Percentiles rank a stretch among this genome's conserved stretches.
These are phyloP conservation scores for Wickerhamiella azymoides DNA, from an alignment of 805 yeast species.

Conservation along the genomic window DNA sequence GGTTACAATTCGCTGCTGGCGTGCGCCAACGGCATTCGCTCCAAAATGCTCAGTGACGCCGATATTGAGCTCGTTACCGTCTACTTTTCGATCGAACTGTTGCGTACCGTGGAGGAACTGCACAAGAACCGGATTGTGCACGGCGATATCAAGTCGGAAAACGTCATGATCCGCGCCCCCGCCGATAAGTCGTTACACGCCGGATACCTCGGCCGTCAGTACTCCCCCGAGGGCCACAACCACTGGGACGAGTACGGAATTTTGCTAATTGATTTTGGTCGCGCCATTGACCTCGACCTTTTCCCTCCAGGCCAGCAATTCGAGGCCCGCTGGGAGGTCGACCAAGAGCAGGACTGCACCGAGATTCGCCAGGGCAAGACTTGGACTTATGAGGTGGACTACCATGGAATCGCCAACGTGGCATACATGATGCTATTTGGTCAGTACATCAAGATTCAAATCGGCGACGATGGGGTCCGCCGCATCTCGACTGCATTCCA, in stretches of 20 bases:
- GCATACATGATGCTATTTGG: slow-evolving; percentile 67
- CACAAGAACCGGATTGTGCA: slow-evolving; percentile 60
- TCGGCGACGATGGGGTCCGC: slow-evolving; percentile 12
- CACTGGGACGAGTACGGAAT: slow-evolving; percentile 42
- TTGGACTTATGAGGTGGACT: slow-evolving; percentile 75
- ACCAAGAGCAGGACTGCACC: slow-evolving; percentile 51
- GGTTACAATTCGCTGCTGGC: slow-evolving; percentile 65
- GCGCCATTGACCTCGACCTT: slow-evolving; percentile 56
- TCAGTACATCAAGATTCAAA: slow-evolving; percentile 34
- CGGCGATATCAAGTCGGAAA: slow-evolving; percentile 77
- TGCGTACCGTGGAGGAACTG: slow-evolving; percentile 44
- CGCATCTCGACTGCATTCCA: slow-evolving; percentile 33
- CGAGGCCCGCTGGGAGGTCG: slow-evolving; percentile 44
- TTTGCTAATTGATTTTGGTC: slow-evolving; percentile 65
- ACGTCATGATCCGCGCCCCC: slow-evolving; percentile 58
- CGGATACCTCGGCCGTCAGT: slow-evolving; percentile 15
- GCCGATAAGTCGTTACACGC: slow-evolving; percentile 21
- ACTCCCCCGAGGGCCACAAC: slow-evolving; percentile 1
- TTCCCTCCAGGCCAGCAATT: slow-evolving; percentile 41
- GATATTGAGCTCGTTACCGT: slow-evolving; percentile 49
- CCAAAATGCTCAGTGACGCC: slow-evolving; percentile 22
- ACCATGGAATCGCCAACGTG: slow-evolving; percentile 65
- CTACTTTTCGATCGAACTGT: slow-evolving; percentile 49
- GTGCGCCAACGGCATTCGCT: slow-evolving; percentile 33
- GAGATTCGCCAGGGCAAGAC: slow-evolving; percentile 46